phyloP scores from a whole-genome alignment of 1,284 basidiomycete species.

The Agaricales sp. region DNA sequence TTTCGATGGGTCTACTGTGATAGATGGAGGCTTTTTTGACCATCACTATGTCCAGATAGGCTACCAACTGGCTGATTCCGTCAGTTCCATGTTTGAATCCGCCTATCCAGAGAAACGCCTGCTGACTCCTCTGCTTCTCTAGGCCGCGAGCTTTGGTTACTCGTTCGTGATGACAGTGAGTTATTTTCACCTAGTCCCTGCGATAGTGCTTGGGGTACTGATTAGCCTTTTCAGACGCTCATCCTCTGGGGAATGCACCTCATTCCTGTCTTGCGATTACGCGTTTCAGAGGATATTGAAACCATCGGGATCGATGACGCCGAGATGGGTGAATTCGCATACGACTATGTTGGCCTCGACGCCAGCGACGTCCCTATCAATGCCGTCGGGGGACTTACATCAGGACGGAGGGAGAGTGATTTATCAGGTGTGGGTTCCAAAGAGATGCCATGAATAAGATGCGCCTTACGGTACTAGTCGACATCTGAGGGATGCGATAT shows the following conservation, averaged over 20 bases:
- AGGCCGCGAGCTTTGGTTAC: slow-evolving; percentile 58
- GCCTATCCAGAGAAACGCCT: neutral
- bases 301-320: slow-evolving; percentile 90
- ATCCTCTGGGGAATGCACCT: slow-evolving; percentile 91
- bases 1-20: slow-evolving; percentile 70
- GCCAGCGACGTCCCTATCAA: slow-evolving; percentile 8
- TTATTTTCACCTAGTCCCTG: slow-evolving; percentile 17
- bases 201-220: neutral
- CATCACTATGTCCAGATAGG: slow-evolving; percentile 78
- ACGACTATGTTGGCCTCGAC: slow-evolving; percentile 79
- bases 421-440: neutral
- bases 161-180: slow-evolving; percentile 72
- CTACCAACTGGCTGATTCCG: slow-evolving; percentile 79
- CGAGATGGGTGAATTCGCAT: slow-evolving; percentile 92
- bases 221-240: slow-evolving; percentile 48
- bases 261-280: slow-evolving; percentile 78
- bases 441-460: no score
- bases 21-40: slow-evolving; percentile 88
- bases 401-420: neutral
- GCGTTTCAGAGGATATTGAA: slow-evolving; percentile 76
- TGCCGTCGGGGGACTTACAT: neutral
- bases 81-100: slow-evolving; percentile 10
- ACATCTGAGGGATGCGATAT: no score
- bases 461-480: no score
- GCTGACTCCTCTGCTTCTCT: neutral